A percentile compares a stretch with the other conserved stretches of the same genome.
Conservation (phyloP, 257 asterid species). For the Rhazya stricta region DNA sequence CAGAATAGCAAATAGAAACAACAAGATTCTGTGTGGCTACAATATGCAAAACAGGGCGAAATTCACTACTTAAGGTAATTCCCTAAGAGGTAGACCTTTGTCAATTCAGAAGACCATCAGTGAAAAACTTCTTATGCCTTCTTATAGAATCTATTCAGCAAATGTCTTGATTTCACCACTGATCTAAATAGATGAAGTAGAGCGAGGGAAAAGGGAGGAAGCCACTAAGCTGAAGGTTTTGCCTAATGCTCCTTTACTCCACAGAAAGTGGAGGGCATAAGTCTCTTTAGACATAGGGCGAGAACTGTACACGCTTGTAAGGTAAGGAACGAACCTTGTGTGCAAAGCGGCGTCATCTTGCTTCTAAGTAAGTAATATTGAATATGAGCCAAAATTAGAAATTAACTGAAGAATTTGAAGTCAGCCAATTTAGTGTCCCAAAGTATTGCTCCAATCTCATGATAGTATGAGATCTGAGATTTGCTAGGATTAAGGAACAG, state of each 20-base stretch:
- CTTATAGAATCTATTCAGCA: neutral
- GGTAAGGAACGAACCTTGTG: neutral
- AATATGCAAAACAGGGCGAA: too few species aligned
- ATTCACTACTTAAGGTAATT: too few species aligned
- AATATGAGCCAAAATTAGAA: neutral
- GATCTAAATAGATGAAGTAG: neutral
- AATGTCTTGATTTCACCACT: neutral
- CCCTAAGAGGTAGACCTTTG: neutral
- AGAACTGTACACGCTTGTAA: neutral
- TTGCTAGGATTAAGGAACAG: neutral
- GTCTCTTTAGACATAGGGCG: neutral
- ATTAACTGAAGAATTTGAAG: neutral
- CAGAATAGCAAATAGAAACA: neutral
- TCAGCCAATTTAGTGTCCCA: neutral
- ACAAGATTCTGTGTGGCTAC: neutral
- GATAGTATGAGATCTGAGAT: neutral
- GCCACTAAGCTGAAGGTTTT: neutral
- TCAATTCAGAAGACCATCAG: neutral
- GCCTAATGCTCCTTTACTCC: neutral
- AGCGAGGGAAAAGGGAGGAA: neutral
- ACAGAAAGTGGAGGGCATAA: neutral
- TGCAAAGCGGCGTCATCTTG: neutral
- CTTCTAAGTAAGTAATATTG: neutral
- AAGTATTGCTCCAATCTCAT: neutral
- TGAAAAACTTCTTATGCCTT: neutral